phyloP scores from a whole-genome alignment of 1,139 yeast species.

The Taphrina communis region DNA sequence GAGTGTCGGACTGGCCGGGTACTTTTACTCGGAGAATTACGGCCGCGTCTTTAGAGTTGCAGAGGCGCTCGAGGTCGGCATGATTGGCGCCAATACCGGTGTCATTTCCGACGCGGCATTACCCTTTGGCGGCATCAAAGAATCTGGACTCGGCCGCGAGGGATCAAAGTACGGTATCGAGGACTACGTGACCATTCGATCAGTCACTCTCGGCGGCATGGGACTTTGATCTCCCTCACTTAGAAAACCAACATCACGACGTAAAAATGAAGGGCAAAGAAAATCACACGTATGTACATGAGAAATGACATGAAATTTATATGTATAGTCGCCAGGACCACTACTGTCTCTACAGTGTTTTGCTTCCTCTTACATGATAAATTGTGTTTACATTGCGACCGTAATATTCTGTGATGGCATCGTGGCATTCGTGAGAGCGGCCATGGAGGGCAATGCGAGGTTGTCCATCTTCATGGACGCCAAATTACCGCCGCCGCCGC shows the following conservation, averaged over 20 bases:
- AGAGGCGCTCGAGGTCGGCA: conserved; percentile 74
- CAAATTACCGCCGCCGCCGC: neutral
- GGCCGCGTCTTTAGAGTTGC: conserved; percentile 67
- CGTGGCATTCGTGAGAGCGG: neutral
- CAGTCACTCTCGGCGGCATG: conserved; percentile 63
- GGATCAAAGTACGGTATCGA: conserved; percentile 68
- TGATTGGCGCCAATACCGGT: conserved; percentile 83
- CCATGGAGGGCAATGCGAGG: conserved; percentile 14
- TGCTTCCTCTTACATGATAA: neutral
- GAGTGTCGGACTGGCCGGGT: conserved; percentile 82
- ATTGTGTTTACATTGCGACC: neutral
- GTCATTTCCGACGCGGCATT: conserved; percentile 72
- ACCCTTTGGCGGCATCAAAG: conserved; percentile 82
- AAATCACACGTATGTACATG: neutral
- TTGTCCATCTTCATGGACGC: conserved; percentile 7
- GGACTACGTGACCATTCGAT: conserved; percentile 66
- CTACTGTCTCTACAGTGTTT: neutral
- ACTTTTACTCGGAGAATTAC: conserved; percentile 73
- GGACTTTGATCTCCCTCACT: neutral
- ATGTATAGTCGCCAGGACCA: neutral
- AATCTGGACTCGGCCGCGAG: conserved; percentile 87
- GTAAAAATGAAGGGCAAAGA: too few relatives aligned
- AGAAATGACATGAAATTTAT: neutral
- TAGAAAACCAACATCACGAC: too few relatives aligned
- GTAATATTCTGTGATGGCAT: neutral